Percentiles rank a stretch among this genome's conserved stretches.
Conservation (phyloP, 345 rosid genomes). For the Lagerstroemia speciosa region DNA sequence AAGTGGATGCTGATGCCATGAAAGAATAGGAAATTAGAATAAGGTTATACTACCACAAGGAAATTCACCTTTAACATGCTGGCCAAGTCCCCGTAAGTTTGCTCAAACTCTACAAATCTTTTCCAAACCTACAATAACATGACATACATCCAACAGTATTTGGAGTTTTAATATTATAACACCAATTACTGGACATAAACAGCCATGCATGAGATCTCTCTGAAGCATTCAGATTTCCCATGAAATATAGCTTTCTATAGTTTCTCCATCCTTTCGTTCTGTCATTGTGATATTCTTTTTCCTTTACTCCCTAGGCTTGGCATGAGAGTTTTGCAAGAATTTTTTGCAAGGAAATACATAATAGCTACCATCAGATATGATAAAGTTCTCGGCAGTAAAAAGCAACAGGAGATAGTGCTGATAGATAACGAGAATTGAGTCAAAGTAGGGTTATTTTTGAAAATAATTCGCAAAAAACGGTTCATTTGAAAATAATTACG, state of each 20-base stretch:
- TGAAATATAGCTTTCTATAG: background rate
- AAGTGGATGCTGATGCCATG: background rate
- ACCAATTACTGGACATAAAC: background rate
- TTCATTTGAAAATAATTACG: too few relatives aligned
- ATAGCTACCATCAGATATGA: background rate
- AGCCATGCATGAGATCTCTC: background rate
- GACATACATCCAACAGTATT: background rate
- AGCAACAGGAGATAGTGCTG: background rate
- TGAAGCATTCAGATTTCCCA: background rate
- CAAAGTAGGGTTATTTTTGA: too few relatives aligned
- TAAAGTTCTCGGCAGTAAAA: background rate
- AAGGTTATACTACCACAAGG: background rate
- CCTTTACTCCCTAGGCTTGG: background rate
- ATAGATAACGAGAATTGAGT: too few relatives aligned
- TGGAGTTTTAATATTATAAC: background rate
- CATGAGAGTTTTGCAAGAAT: background rate
- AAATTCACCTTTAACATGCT: constrained; percentile 74
- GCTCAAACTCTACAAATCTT: constrained; percentile 72
- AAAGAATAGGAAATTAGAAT: background rate
- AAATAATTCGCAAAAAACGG: too few relatives aligned
- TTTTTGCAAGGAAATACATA: background rate
- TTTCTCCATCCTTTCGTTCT: background rate
- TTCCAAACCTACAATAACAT: constrained; percentile 68
- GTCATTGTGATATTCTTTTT: background rate
- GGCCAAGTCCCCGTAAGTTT: constrained; percentile 88